phyloP scores from a whole-genome alignment of 352 stramenopile genomes.

The Globisporangium viniferum region DNA sequence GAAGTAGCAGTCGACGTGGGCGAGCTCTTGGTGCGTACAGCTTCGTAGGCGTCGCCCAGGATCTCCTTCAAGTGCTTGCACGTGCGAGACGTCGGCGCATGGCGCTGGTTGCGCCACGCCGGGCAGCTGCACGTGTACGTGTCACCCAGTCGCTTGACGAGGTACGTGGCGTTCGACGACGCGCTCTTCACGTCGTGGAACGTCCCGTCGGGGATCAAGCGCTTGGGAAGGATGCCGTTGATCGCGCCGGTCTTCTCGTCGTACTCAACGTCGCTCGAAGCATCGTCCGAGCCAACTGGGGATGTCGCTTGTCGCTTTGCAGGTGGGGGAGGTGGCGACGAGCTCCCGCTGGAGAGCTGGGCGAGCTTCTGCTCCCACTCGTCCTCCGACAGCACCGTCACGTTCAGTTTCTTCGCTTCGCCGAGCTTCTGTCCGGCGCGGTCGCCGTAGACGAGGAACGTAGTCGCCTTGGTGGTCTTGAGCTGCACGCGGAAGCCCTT shows the following conservation, averaged over 20 bases:
- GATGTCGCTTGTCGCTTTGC: constrained; percentile 17
- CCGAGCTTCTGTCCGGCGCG: constrained; percentile 28
- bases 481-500: constrained; percentile 27
- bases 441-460: constrained; percentile 31
- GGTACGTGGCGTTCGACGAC: constrained; percentile 53
- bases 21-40: constrained; percentile 21
- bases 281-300: neutral
- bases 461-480: constrained; percentile 30
- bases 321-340: neutral
- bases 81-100: constrained; percentile 38
- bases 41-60: constrained; percentile 51
- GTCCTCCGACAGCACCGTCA: constrained; percentile 28
- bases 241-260: constrained; percentile 44
- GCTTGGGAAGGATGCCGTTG: constrained; percentile 36
- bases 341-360: neutral
- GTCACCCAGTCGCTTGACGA: constrained; percentile 43
- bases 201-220: constrained; percentile 32
- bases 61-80: constrained; percentile 66
- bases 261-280: constrained; percentile 22
- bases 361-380: constrained; percentile 31
- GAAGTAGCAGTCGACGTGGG: constrained; percentile 12
- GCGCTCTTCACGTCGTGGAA: constrained; percentile 48
- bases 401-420: constrained; percentile 26
- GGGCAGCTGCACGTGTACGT: constrained; percentile 64
- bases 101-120: constrained; percentile 62